phyloP scores from a whole-genome alignment of 768 basidiomycete genomes.

The Xerocomellus chrysenteron region DNA sequence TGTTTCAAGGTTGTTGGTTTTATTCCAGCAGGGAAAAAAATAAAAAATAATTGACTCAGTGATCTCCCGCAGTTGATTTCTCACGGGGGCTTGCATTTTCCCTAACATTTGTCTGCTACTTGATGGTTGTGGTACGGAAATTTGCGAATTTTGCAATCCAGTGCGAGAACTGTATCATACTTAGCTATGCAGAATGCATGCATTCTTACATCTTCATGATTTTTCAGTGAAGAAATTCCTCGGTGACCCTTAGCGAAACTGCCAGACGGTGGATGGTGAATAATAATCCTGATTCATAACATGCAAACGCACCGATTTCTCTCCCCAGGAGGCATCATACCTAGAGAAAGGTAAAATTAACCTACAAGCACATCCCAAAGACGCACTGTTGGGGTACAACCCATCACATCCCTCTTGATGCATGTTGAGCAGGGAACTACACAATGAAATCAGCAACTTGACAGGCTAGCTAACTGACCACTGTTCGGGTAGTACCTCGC shows the following conservation, averaged over 20 bases:
- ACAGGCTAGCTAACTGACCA: neutral
- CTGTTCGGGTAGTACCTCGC: slow-evolving; percentile 10
- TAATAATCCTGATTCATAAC: neutral
- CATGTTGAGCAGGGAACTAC: slow-evolving; percentile 41
- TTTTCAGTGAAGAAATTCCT: slow-evolving; percentile 52
- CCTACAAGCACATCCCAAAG: neutral
- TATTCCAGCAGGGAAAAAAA: no score
- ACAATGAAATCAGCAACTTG: neutral
- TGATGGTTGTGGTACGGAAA: neutral
- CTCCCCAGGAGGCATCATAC: slow-evolving; percentile 53
- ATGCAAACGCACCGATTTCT: slow-evolving; percentile 45
- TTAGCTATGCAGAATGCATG: slow-evolving; percentile 44
- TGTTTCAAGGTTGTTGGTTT: slow-evolving; percentile 18
- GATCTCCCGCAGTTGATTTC: slow-evolving; percentile 46
- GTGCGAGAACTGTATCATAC: no score
- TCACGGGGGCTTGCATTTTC: slow-evolving; percentile 43
- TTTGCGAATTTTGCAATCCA: no score
- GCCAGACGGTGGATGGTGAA: neutral
- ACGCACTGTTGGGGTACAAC: slow-evolving; percentile 52
- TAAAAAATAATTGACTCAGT: slow-evolving; percentile 37
- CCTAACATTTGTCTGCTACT: slow-evolving; percentile 32
- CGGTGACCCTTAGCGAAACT: slow-evolving; percentile 54
- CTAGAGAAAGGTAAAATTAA: slow-evolving; percentile 23
- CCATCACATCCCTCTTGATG: slow-evolving; percentile 47
- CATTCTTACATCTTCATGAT: slow-evolving; percentile 46